These are phyloP conservation scores for Arabidopsis arenosa DNA, from an alignment of 345 rosid species.

Conservation along the genomic window DNA sequence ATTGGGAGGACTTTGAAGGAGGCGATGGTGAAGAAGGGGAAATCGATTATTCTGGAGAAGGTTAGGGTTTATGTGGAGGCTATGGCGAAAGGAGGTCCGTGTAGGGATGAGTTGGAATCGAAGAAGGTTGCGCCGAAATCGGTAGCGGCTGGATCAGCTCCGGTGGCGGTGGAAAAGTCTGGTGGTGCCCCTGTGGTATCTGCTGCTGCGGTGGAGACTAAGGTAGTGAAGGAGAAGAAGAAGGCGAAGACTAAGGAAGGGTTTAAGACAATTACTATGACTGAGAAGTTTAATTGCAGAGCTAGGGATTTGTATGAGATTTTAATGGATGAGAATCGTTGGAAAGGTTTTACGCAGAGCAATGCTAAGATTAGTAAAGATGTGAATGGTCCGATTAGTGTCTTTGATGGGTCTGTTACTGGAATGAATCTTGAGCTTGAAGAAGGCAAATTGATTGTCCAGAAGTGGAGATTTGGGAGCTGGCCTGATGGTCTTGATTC, in stretches of 20 bases:
- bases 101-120: conserved; percentile 74
- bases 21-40: conserved; percentile 76
- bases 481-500: conserved; percentile 97
- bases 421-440: conserved; percentile 78
- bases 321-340: conserved; percentile 94
- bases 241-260: conserved; percentile 58
- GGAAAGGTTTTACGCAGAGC: conserved; percentile 98
- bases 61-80: conserved; percentile 68
- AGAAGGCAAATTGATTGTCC: conserved; percentile 90
- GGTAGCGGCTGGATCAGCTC: conserved; percentile 9
- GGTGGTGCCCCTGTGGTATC: conserved; percentile 25
- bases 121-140: conserved; percentile 68
- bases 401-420: conserved; percentile 93
- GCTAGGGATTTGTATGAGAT: conserved; percentile 86
- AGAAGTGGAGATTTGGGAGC: conserved; percentile 93
- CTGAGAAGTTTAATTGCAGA: conserved; percentile 87
- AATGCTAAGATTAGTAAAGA: conserved; percentile 86
- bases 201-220: conserved; percentile 27
- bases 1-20: conserved; percentile 81
- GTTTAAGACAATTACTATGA: conserved; percentile 71
- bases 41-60: conserved; percentile 69
- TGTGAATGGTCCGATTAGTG: conserved; percentile 78
- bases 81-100: conserved; percentile 92
- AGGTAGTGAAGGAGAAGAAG: conserved; percentile 52
- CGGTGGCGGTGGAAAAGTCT: conserved; percentile 42